Evolutionary conservation across 148 eudicot species (phyloP).

Genomic region (Diospyros lotus): DNA sequence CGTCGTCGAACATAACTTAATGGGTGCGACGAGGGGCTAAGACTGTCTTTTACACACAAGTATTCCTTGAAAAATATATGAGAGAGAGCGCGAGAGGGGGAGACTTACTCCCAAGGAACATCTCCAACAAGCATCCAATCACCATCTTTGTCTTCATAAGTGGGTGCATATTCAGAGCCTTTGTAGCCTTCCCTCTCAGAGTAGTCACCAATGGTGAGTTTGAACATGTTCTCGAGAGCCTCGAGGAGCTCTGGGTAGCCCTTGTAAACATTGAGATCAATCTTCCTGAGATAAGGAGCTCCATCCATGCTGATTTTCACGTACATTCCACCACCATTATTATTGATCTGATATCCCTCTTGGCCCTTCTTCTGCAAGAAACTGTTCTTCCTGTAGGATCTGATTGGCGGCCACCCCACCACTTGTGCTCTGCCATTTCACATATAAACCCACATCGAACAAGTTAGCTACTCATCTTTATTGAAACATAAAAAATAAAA

Average conservation of each 20-base stretch:
- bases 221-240: conserved; percentile 60
- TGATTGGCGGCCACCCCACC: conserved; percentile 65
- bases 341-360: not conserved
- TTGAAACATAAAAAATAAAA: too few species aligned
- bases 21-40: too few species aligned
- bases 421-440: conserved; percentile 45
- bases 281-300: conserved; percentile 58
- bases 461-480: not conserved
- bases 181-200: conserved; percentile 62
- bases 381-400: conserved; percentile 44
- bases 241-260: conserved; percentile 45
- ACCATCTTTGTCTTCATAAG: conserved; percentile 74
- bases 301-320: conserved; percentile 71
- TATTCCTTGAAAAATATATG: not conserved
- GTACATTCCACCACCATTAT: conserved; percentile 23
- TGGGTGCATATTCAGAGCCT: conserved; percentile 59
- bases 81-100: conserved; percentile 9
- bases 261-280: conserved; percentile 46
- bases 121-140: conserved; percentile 72
- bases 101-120: conserved; percentile 63
- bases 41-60: too few species aligned
- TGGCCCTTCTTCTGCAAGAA: conserved; percentile 28
- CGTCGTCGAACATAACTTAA: too few species aligned
- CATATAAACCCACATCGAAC: not conserved
- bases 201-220: conserved; percentile 50